These are phyloP conservation scores for Elasticomyces elasticus DNA, from an alignment of 495 filamentous ascomycete genomes.

Conservation along the genomic window DNA sequence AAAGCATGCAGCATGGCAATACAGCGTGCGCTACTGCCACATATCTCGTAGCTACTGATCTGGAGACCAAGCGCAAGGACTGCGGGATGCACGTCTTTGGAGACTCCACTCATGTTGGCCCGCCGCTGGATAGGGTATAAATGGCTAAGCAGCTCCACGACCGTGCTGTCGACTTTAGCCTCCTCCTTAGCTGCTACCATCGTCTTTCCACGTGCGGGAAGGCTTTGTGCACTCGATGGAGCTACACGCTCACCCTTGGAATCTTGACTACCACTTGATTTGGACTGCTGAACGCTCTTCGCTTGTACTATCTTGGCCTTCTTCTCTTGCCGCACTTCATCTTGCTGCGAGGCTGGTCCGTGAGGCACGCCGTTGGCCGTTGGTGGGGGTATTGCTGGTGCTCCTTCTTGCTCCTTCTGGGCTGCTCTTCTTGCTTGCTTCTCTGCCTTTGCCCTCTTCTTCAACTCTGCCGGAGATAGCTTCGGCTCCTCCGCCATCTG, in stretches of 20 bases:
- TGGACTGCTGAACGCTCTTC: constrained; percentile 19
- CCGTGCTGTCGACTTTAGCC: constrained; percentile 54
- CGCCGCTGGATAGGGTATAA: constrained; percentile 64
- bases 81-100: constrained; percentile 83
- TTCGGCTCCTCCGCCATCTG: constrained; percentile 11
- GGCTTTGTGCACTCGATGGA: constrained; percentile 5
- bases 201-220: constrained; percentile 18
- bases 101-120: constrained; percentile 61
- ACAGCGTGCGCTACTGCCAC: constrained; percentile 80
- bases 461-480: constrained; percentile 29
- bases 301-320: constrained; percentile 19
- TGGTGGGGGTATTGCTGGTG: constrained; percentile 3
- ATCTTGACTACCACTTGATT: constrained; percentile 10
- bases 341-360: constrained; percentile 4
- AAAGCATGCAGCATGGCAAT: constrained; percentile 82
- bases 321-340: constrained; percentile 26
- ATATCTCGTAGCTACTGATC: constrained; percentile 79
- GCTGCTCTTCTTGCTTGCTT: constrained; percentile 30
- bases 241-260: constrained; percentile 23
- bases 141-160: constrained; percentile 72
- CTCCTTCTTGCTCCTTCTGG: constrained; percentile 22
- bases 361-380: constrained; percentile 17
- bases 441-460: constrained; percentile 35
- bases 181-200: constrained; percentile 26
- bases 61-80: constrained; percentile 79